Evolutionary conservation across 768 basidiomycete species (phyloP), one percentile per base, ranked within the genome.

Genomic region (Tricholoma saponaceum): DNA sequence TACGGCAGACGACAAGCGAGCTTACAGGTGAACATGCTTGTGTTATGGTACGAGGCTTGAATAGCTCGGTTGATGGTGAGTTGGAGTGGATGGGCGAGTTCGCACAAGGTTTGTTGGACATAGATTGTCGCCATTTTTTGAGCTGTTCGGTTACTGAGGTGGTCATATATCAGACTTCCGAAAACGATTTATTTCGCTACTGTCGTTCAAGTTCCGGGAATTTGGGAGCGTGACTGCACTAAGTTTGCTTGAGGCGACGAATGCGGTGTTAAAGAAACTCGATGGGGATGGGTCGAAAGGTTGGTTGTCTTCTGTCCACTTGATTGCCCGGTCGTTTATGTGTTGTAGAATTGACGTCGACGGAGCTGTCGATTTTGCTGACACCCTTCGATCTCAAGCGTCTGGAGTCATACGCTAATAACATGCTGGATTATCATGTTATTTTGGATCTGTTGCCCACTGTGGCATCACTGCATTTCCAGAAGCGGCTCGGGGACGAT

Each of bases 21-120:
- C 79, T 98, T 52, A 99, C 97, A 0, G 97, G 97, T 37, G 97
- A 99, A 72, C 90, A 97, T 67, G 91, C 92, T 0, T 95, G 94
- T 67, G 88, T 98, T 33, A 98, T 99, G 97, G 83, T 96, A 0
- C 82, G 92, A 30, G 88, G 90, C 0, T 73, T 98, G 70, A 88
- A 84, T 68, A 89, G 80, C 68, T 86, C 80, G 35, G 71, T 71
- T 14, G 83, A 80, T 41, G 69, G 73, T 28, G 87, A 88, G 58
- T 70, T 91, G 37, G 85, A 85, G 51, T 98, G 96, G 95, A 66
- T 99, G 35, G 77, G 81, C 18, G 95, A 94, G 67, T 98, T 99
- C 71, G 83, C 93, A 16, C 86, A 86, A 74, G 91, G 91, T 90
- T 39, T 23, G 76, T 68, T 25, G 47, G 32, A 51, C 44, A 8